Percentiles rank a stretch among this genome's conserved stretches.
phyloP scores from a whole-genome alignment of 2,329 filamentous ascomycete species.

The Paraphaeosphaeria minitans region DNA sequence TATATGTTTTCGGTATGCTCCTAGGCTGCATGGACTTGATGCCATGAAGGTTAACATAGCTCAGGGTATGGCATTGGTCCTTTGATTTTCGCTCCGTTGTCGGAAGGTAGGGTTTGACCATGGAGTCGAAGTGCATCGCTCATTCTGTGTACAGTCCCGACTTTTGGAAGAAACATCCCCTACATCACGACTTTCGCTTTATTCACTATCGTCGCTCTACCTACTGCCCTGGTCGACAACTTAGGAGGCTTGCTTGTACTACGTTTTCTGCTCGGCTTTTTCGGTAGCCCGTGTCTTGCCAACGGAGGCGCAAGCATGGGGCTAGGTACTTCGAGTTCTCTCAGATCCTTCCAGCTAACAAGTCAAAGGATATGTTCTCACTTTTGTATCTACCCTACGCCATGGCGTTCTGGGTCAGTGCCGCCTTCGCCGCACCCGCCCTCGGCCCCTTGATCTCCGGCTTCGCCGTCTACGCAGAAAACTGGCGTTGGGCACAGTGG shows the following conservation, averaged over 20 bases:
- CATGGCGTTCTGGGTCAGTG: constrained; percentile 64
- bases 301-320: constrained; percentile 57
- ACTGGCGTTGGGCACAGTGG: constrained; percentile 69
- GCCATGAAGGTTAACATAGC: neutral
- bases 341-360: neutral
- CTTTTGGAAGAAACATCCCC: constrained; percentile 55
- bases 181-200: constrained; percentile 56
- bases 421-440: constrained; percentile 58
- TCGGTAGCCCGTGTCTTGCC: constrained; percentile 66
- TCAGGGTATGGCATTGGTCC: constrained; percentile 42
- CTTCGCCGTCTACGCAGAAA: constrained; percentile 48
- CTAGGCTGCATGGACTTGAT: too few species aligned
- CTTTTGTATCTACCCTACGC: constrained; percentile 62
- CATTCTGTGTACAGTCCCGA: constrained; percentile 41
- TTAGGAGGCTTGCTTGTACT: constrained; percentile 59
- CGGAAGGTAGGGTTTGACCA: constrained; percentile 48
- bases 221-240: constrained; percentile 55
- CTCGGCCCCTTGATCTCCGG: constrained; percentile 66
- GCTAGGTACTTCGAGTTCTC: constrained; percentile 7
- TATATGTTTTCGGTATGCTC: constrained; percentile 53
- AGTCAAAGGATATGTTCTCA: constrained; percentile 53
- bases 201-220: constrained; percentile 58
- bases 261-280: constrained; percentile 59
- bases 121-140: constrained; percentile 39
- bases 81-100: constrained; percentile 49